These are phyloP conservation scores for Claviceps arundinis DNA, from an alignment of 2,329 filamentous ascomycete genomes.

Conservation along the genomic window DNA sequence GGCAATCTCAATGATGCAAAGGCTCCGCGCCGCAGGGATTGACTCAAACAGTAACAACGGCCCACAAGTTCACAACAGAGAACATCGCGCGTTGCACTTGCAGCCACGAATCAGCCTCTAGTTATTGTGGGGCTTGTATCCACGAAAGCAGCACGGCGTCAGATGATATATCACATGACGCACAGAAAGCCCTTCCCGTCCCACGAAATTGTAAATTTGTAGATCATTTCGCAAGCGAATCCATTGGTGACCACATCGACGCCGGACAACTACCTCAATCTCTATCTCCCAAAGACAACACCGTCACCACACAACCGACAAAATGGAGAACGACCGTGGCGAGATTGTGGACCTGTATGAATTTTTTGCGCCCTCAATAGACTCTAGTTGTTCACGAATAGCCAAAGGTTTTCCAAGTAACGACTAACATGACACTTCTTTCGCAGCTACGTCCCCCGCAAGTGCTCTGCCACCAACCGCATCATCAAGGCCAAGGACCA, in stretches of 20 bases:
- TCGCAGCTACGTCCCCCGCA: slow-evolving; percentile 86
- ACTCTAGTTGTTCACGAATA: background rate
- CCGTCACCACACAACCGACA: slow-evolving; percentile 29
- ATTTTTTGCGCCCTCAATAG: slow-evolving; percentile 1
- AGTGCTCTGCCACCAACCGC: slow-evolving; percentile 97
- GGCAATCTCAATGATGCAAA: too few relatives aligned
- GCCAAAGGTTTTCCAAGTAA: slow-evolving; percentile 9
- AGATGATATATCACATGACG: slow-evolving; percentile 22
- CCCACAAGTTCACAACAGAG: too few relatives aligned
- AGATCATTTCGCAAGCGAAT: slow-evolving; percentile 15
- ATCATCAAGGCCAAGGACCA: slow-evolving; percentile 99
- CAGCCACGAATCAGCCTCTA: slow-evolving; percentile 1
- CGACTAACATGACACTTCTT: slow-evolving; percentile 9
- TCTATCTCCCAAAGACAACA: slow-evolving; percentile 14
- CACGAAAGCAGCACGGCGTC: slow-evolving; percentile 20
- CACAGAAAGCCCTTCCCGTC: slow-evolving; percentile 22
- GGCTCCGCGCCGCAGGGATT: background rate
- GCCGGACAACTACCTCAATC: slow-evolving; percentile 13
- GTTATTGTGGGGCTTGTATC: background rate
- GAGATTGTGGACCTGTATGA: slow-evolving; percentile 98
- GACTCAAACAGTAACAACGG: background rate
- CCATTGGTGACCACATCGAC: slow-evolving; percentile 18
- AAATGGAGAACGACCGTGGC: slow-evolving; percentile 99
- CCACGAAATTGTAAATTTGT: slow-evolving; percentile 26
- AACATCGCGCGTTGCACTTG: background rate